Evolutionary conservation across 148 eudicot genomes (phyloP).

Genomic region (Spergularia marina): DNA sequence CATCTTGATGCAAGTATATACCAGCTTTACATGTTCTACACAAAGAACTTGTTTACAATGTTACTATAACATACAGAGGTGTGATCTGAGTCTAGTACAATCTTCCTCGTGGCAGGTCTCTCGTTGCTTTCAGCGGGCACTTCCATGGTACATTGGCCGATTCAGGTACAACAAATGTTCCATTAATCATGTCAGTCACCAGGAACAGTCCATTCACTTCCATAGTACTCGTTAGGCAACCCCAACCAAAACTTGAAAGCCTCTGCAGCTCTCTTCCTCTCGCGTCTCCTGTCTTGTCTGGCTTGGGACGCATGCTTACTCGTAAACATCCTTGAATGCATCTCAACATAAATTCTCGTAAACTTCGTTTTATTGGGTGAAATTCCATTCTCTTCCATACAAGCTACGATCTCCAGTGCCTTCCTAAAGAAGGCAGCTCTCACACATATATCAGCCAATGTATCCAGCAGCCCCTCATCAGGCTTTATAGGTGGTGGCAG

Average conservation of each 20-base stretch:
- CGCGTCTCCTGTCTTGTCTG: conserved; percentile 75
- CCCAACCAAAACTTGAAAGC: conserved; percentile 98
- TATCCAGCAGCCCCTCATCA: conserved; percentile 75
- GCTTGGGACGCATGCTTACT: conserved; percentile 95
- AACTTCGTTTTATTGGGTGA: conserved; percentile 83
- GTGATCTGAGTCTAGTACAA: neutral
- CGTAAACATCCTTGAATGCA: conserved; percentile 98
- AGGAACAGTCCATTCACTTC: conserved; percentile 74
- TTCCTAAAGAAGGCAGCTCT: conserved; percentile 93
- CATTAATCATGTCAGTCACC: conserved; percentile 37
- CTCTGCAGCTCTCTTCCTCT: conserved; percentile 90
- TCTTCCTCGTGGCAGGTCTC: neutral
- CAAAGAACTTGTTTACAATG: conserved; percentile 12
- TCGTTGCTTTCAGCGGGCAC: neutral
- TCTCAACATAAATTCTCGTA: conserved; percentile 88
- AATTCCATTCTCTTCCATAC: conserved; percentile 92
- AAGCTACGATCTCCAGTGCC: conserved; percentile 94
- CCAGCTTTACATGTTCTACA: neutral
- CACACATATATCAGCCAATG: conserved; percentile 86
- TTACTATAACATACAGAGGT: neutral
- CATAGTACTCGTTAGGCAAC: conserved; percentile 82
- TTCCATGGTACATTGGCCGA: neutral
- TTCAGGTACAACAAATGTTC: conserved; percentile 19
- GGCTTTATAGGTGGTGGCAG: conserved; percentile 51
- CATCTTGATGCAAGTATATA: too few relatives aligned